Evolutionary conservation across 2,329 filamentous ascomycete species (phyloP), one percentile per base, ranked within the genome.

Genomic region (Hysterium pulicare): DNA sequence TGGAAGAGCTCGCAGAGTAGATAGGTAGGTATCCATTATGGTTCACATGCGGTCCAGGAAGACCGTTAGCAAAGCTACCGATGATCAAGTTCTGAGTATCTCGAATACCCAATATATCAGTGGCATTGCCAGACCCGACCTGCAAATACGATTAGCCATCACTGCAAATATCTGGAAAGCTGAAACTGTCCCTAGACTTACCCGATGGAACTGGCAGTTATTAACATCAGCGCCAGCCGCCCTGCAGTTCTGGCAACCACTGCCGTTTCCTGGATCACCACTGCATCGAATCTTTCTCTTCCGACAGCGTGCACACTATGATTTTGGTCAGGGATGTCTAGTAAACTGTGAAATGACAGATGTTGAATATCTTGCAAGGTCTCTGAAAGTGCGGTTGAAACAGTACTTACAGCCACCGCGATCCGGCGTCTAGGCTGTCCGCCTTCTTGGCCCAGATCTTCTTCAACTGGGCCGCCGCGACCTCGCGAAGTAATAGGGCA

Each of bases 241-340:
- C 57, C 82, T 85, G 72, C 91, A 97, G 65, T 90, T 95, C 9
- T 78, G 74, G 67, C 91, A 97, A n/a, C 84, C 82, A 30, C 74
- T 70, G n/a, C 85, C 86, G 57, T 84, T 81, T 23, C 86, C 86
- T 24, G 78, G 75, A 61, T 95, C 89, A 33, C 91, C 91, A 58
- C 87, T 95, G 71, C 91, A 97, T 54, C 88, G 85, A 57, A 97
- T 97, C 74, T 97, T 97, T 45, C 91, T 81, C 71, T 91, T 90
- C 47, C 91, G 82, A 68, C 91, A 97, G 53, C 91, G 82, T 26
- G 82, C 81, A 66, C 91, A 97, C 91, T 96, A 51, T 5, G 33
- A 16, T 23, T n/a, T 39, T 19, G 4, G 22, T 42, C 20, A 40
- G 24, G 4, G 9, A 19, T n/a, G 5, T n/a, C 19, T 20, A n/a